Conservation (phyloP, 2,329 filamentous ascomycete species). For the Trichoderma semiorbis region DNA sequence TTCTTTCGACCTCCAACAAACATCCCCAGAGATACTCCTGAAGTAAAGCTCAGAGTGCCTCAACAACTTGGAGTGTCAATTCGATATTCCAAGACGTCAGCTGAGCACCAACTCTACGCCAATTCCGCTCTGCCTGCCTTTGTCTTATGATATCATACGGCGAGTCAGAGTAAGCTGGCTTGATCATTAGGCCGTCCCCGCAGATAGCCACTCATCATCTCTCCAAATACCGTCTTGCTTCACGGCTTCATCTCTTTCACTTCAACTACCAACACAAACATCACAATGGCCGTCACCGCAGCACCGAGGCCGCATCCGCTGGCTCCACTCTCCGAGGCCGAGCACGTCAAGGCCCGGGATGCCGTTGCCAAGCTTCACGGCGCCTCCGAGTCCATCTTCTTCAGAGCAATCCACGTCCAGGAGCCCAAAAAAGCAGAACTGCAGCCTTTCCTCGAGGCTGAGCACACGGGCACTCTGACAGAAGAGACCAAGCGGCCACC, state of each 20-base stretch:
- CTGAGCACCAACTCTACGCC: background rate
- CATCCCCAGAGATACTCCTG: background rate
- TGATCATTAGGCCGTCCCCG: background rate
- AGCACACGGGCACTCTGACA: constrained; percentile 50
- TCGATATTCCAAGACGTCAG: background rate
- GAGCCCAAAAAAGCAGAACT: constrained; percentile 60
- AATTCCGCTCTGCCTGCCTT: background rate
- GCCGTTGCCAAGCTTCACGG: constrained; percentile 36
- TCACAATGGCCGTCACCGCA: constrained; percentile 10
- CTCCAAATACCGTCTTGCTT: background rate
- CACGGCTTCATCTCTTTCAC: background rate
- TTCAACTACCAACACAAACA: background rate
- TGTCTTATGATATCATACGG: background rate
- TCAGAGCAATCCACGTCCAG: constrained; percentile 60
- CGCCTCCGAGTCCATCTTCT: constrained; percentile 29
- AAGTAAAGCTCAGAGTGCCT: background rate
- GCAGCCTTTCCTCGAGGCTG: constrained; percentile 58
- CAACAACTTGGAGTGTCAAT: background rate
- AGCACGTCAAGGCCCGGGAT: constrained; percentile 48
- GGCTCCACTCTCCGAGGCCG: constrained; percentile 46
- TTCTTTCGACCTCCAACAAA: background rate
- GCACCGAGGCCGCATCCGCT: constrained; percentile 40
- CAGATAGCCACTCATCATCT: background rate
- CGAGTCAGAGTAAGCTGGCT: background rate
- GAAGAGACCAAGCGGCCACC: constrained; percentile 42